Percentiles rank a stretch among this genome's conserved stretches.
These are phyloP conservation scores for Sordariomycetes sp. DNA, from an alignment of 2,329 filamentous ascomycete species.

Conservation along the genomic window DNA sequence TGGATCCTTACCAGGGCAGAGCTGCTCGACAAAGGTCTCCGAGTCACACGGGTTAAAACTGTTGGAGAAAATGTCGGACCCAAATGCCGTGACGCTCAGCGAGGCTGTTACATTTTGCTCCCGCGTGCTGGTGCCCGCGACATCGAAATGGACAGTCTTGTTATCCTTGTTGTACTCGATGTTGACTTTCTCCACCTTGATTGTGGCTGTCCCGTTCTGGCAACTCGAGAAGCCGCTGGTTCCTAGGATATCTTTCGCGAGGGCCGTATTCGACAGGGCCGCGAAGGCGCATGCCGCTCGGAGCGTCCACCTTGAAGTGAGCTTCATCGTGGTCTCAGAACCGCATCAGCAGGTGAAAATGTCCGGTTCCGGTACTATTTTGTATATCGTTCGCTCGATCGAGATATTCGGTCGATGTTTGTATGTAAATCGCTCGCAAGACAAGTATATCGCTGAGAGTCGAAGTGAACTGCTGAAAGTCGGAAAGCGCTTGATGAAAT, in stretches of 20 bases:
- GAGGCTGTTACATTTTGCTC: constrained; percentile 69
- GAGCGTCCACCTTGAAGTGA: constrained; percentile 13
- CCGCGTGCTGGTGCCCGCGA: constrained; percentile 61
- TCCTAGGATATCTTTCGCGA: constrained; percentile 60
- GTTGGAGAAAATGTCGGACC: constrained; percentile 64
- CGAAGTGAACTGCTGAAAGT: not conserved
- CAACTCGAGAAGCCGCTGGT: constrained; percentile 75
- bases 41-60: constrained; percentile 71
- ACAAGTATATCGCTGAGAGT: not conserved
- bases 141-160: constrained; percentile 65
- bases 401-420: not conserved
- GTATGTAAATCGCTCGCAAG: not conserved
- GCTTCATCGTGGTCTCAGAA: constrained; percentile 5
- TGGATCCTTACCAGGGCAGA: constrained; percentile 62
- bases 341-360: not conserved
- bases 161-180: constrained; percentile 68
- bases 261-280: constrained; percentile 28
- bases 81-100: constrained; percentile 73
- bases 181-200: constrained; percentile 61
- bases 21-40: constrained; percentile 44
- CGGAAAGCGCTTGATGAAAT: not conserved
- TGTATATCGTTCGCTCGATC: not conserved
- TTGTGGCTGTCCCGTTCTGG: constrained; percentile 24
- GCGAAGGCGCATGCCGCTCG: constrained; percentile 14
- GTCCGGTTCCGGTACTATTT: not conserved